These are phyloP conservation scores for Pythium pyrilobum DNA, from an alignment of 352 stramenopile genomes.

Conservation along the genomic window DNA sequence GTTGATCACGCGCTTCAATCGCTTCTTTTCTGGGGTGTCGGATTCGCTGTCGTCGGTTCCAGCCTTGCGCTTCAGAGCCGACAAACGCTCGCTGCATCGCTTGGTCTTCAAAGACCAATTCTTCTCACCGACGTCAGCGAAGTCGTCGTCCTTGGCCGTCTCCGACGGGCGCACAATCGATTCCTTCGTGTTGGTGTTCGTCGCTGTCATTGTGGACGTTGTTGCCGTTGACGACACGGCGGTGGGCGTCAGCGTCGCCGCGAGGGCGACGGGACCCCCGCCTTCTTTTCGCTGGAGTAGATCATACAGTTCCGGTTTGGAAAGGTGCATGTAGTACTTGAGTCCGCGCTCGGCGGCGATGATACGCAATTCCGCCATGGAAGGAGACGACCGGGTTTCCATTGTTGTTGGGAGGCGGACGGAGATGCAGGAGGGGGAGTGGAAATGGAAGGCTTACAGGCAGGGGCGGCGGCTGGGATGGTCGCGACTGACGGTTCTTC, in stretches of 20 bases:
- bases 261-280: slow-evolving; percentile 24
- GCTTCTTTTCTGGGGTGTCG: slow-evolving; percentile 31
- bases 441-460: not conserved
- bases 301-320: slow-evolving; percentile 74
- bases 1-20: slow-evolving; percentile 60
- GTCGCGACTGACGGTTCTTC: slow-evolving; percentile 16
- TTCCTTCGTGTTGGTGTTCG: slow-evolving; percentile 16
- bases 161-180: slow-evolving; percentile 1
- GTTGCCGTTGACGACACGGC: not conserved
- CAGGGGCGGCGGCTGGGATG: slow-evolving; percentile 6
- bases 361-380: slow-evolving; percentile 67
- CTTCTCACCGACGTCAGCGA: not conserved
- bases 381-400: slow-evolving; percentile 81
- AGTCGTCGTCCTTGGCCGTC: not conserved
- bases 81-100: slow-evolving; percentile 52
- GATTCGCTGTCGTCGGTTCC: slow-evolving; percentile 17
- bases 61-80: slow-evolving; percentile 51
- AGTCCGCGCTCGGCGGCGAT: slow-evolving; percentile 68
- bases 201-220: not conserved
- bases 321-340: slow-evolving; percentile 82
- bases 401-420: slow-evolving; percentile 20
- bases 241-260: not conserved
- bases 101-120: slow-evolving; percentile 21
- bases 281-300: slow-evolving; percentile 73
- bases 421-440: not conserved